Base-by-base conservation (phyloP, 163 green algal species). In the Prototheca cutis region DNA sequence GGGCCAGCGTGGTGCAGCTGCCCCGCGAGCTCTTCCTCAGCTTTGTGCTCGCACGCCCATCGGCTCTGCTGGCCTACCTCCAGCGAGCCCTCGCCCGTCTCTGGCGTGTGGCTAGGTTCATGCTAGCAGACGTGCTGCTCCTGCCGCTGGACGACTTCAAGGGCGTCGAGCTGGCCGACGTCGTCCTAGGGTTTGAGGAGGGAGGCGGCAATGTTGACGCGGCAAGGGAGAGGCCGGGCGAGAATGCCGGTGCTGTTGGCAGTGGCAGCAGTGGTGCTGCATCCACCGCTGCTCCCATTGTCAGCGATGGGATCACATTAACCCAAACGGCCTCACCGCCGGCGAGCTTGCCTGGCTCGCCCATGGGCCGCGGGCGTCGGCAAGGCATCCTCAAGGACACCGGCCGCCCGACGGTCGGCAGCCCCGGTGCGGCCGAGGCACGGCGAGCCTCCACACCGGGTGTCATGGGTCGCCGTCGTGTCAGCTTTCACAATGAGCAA, bases 91-190 rank as follows among this genome's bases (percentile, higher is more conserved):
- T 89, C 4, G 81, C 82, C 0, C 65, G 85, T 29, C 69, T 93
- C 58, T 93, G 85, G 85, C 76, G 85, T 18, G 85, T 93, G 31
- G 83, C 80, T 0, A 73, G 85, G 55, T 93, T 90, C 55, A 70
- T 81, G 10, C 74, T 93, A 17, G 71, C 57, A 18, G 81, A 90
- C 68, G 88, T 86, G 45, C 71, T 90, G 36, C 56, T 80, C 36
- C 67, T 90, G 57, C 59, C 67, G 5, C 49, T 72, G 42, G 56
- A 71, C 1, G 18, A 60, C 33, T 36, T 58, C 28, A n/a, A 24
- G 42, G 42, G 42, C 17, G 18, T 51, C 18, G 42, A 51, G 42
- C 23, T 51, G 42, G 42, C 10, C 13, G 10, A 23, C 42, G 42
- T 24, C 18, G 10, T 51, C 42, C 42, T 7, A 5, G 10, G 13